These are phyloP conservation scores for Aquanectria penicillioides DNA, from an alignment of 2,329 filamentous ascomycete species.

Conservation along the genomic window DNA sequence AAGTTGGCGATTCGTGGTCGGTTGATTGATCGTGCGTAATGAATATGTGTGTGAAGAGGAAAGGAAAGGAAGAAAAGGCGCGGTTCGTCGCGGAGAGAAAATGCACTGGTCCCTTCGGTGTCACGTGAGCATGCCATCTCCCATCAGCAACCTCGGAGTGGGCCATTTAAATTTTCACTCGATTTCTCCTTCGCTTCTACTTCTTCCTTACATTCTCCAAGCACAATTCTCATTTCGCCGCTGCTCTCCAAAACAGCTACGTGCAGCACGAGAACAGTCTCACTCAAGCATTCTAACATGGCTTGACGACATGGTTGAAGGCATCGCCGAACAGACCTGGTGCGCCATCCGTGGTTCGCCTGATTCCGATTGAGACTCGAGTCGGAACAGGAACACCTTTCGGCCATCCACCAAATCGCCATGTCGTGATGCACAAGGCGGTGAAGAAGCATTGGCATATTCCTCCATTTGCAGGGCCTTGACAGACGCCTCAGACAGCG, in stretches of 20 bases:
- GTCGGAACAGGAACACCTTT: constrained; percentile 15
- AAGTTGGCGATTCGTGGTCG: constrained; percentile 61
- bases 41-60: constrained; percentile 55
- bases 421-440: constrained; percentile 17
- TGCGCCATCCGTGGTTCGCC: constrained; percentile 14
- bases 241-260: background rate
- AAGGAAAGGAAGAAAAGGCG: constrained; percentile 27
- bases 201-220: too few relatives aligned
- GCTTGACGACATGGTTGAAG: background rate
- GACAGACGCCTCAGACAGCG: background rate
- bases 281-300: background rate
- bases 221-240: too few relatives aligned
- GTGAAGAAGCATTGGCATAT: background rate
- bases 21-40: constrained; percentile 70
- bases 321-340: constrained; percentile 4
- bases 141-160: constrained; percentile 4
- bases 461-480: background rate
- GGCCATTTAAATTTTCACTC: constrained; percentile 28
- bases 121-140: constrained; percentile 40
- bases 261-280: background rate
- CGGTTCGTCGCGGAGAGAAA: background rate
- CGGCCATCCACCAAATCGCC: constrained; percentile 18
- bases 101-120: background rate
- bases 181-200: background rate
- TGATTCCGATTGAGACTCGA: constrained; percentile 25